A percentile compares a stretch with the other conserved stretches of the same genome.
Conservation (phyloP, 2,329 filamentous ascomycete species). For the Didymella keratinophila region DNA sequence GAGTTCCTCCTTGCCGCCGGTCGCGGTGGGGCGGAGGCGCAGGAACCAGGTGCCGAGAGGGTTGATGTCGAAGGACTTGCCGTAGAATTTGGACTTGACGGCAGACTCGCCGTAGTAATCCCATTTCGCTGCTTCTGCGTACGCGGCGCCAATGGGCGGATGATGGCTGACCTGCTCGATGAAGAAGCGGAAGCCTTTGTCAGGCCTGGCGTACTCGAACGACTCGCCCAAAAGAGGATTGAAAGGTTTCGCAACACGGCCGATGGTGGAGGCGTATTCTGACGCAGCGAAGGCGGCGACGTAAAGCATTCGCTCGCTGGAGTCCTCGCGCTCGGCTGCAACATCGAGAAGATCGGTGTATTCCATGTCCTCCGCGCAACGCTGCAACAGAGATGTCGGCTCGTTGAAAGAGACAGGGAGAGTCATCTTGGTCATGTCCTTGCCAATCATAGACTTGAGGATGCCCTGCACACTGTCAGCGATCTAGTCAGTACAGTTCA, state of each 20-base stretch:
- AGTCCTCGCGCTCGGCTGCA: slow-evolving; percentile 84
- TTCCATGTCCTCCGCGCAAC: slow-evolving; percentile 97
- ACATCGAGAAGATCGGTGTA: slow-evolving; percentile 91
- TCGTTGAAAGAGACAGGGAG: slow-evolving; percentile 98
- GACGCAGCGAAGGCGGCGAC: slow-evolving; percentile 95
- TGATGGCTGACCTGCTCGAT: slow-evolving; percentile 98
- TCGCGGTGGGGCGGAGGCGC: slow-evolving; percentile 76
- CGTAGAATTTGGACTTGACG: slow-evolving; percentile 96
- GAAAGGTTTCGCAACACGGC: slow-evolving; percentile 96
- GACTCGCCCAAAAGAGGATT: slow-evolving; percentile 96
- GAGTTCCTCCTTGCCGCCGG: slow-evolving; percentile 73
- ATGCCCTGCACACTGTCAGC: slow-evolving; percentile 71
- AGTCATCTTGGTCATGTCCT: slow-evolving; percentile 99
- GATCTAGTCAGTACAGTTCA: background rate
- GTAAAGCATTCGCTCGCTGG: slow-evolving; percentile 90
- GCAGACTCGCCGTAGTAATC: slow-evolving; percentile 97
- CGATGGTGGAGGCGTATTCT: slow-evolving; percentile 96
- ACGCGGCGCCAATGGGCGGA: slow-evolving; percentile 90
- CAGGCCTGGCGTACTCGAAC: slow-evolving; percentile 92
- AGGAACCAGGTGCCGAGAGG: slow-evolving; percentile 97
- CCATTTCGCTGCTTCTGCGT: slow-evolving; percentile 92
- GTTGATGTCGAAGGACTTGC: slow-evolving; percentile 96
- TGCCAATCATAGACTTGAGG: slow-evolving; percentile 98
- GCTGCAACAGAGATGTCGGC: slow-evolving; percentile 91
- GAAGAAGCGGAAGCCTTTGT: slow-evolving; percentile 98